phyloP scores from a whole-genome alignment of 176 grass and related monocot genomes.

The Pontederia crassipes region DNA sequence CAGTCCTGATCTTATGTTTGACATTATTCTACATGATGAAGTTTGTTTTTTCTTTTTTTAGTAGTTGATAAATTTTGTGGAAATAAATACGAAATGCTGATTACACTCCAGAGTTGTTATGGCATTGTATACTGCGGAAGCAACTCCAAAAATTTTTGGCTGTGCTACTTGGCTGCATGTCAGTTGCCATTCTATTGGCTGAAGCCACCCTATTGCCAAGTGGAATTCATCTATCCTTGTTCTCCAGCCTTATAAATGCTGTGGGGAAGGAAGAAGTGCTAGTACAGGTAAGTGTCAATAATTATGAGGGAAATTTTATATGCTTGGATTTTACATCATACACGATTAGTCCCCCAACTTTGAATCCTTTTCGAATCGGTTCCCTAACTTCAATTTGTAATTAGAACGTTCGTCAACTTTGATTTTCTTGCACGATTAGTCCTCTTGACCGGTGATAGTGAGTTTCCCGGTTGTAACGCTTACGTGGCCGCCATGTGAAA shows the following conservation, averaged over 20 bases:
- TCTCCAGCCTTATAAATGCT: slow-evolving; percentile 90
- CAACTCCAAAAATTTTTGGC: slow-evolving; percentile 87
- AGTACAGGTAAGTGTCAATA: slow-evolving; percentile 69
- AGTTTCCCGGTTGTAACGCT: no score
- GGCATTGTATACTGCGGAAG: slow-evolving; percentile 88
- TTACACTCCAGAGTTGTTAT: slow-evolving; percentile 71
- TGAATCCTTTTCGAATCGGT: no score
- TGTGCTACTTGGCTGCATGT: slow-evolving; percentile 64
- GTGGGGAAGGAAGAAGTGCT: slow-evolving; percentile 84
- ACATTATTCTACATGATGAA: background rate
- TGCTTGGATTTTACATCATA: background rate
- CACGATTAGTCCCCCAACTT: no score
- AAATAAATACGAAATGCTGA: slow-evolving; percentile 1
- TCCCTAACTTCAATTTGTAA: no score
- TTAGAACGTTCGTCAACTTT: no score
- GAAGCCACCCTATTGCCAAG: slow-evolving; percentile 95
- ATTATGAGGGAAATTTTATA: slow-evolving; percentile 2
- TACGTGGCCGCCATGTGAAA: no score
- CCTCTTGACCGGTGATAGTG: no score
- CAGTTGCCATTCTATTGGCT: slow-evolving; percentile 90
- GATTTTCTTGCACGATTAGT: no score
- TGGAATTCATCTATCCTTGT: slow-evolving; percentile 89
- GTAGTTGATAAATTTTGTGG: background rate
- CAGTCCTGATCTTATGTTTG: background rate
- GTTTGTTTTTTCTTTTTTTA: background rate